Percentiles rank a stretch among this genome's conserved stretches.
phyloP scores from a whole-genome alignment of 169 alveolate genomes.

The Eimeria nieschulzi region DNA sequence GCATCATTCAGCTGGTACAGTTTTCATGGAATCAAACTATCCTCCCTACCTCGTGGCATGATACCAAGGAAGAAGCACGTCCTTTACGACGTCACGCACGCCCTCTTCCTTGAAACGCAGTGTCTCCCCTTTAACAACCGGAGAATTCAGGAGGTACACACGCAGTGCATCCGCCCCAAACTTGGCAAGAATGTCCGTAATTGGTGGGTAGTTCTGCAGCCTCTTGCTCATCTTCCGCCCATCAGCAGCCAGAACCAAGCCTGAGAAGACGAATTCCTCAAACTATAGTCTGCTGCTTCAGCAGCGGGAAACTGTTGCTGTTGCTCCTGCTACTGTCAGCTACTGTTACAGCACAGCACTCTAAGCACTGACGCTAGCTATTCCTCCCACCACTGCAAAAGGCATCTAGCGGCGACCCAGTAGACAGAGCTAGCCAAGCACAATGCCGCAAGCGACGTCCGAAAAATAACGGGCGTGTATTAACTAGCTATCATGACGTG shows the following conservation, averaged over 20 bases:
- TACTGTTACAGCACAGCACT: too few species aligned
- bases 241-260: slow-evolving; percentile 94
- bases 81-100: slow-evolving; percentile 93
- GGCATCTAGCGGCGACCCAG: too few species aligned
- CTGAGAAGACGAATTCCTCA: background rate
- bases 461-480: too few species aligned
- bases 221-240: slow-evolving; percentile 99
- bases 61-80: slow-evolving; percentile 98
- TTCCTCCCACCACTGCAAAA: too few species aligned
- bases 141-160: slow-evolving; percentile 94
- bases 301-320: too few species aligned
- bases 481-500: too few species aligned
- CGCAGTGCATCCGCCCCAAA: slow-evolving; percentile 97
- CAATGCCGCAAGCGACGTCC: too few species aligned
- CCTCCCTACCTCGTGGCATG: slow-evolving; percentile 87
- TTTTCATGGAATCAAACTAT: background rate
- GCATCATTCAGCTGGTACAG: too few species aligned
- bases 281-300: too few species aligned
- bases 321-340: too few species aligned
- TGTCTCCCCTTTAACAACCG: slow-evolving; percentile 97
- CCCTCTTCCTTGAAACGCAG: slow-evolving; percentile 94
- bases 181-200: slow-evolving; percentile 75
- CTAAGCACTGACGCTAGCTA: too few species aligned
- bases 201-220: slow-evolving; percentile 91
- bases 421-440: too few species aligned